These are phyloP conservation scores for Ambrosiella xylebori DNA, from an alignment of 2,329 filamentous ascomycete genomes.

Conservation along the genomic window DNA sequence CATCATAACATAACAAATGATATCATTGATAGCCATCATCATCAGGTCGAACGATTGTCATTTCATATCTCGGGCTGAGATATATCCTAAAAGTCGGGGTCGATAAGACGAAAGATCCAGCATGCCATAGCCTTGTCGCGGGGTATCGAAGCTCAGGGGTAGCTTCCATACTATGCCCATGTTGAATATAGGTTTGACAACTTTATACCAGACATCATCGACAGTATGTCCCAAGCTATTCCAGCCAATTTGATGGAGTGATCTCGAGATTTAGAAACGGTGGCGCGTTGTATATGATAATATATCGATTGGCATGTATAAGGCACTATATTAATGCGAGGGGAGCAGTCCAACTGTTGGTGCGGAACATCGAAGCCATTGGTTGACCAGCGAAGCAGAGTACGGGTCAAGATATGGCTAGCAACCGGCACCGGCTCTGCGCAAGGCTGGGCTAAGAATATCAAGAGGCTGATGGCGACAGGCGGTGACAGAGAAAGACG, in stretches of 20 bases:
- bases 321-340: neutral
- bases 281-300: neutral
- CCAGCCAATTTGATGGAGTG: neutral
- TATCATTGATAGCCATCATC: constrained; percentile 7
- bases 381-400: neutral
- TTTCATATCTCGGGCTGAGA: neutral
- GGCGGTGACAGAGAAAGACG: neutral
- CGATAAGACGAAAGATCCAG: neutral
- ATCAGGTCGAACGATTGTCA: neutral
- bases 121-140: constrained; percentile 23
- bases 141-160: constrained; percentile 6
- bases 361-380: neutral
- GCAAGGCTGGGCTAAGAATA: neutral
- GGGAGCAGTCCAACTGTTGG: no score
- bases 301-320: constrained; percentile 8
- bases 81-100: neutral
- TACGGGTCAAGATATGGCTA: neutral
- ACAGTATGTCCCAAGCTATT: neutral
- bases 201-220: neutral
- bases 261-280: neutral
- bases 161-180: neutral
- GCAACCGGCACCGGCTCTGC: neutral
- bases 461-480: neutral
- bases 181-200: neutral
- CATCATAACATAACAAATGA: neutral